Evolutionary conservation across 2,329 filamentous ascomycete species (phyloP), one percentile per base, ranked within the genome.

Genomic region (Diplodia scrobiculata): DNA sequence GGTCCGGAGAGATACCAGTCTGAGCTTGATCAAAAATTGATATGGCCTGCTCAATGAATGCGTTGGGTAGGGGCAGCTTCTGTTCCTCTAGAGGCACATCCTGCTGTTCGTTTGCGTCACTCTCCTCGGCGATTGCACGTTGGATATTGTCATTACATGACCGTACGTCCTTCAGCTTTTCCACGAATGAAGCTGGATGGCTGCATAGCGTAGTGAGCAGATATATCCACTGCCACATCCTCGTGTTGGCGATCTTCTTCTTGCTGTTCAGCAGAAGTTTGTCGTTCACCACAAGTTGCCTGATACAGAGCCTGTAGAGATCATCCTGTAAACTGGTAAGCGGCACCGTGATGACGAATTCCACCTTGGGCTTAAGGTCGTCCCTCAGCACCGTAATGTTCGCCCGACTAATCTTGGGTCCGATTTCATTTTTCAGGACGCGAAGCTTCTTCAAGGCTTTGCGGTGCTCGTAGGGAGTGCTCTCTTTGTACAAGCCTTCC

Each of bases 301-400:
- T 68, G 4, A 86, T 78, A 70, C 83, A 87, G 14, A 79, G 73
- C 54, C 79, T 73, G 75, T 97, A 97, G 0, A 88, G 82, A 1
- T 79, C 71, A 51, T 76, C 78, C 75, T 97, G 93, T 1, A 90
- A 55, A 0, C 79, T 71, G 0, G 90, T 91, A 11, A 95, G 79
- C 6, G 89, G 86, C 5, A 97, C 81, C 2, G 84, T 90, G 63
- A 97, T 84, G 34, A 96, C 85, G 72, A 94, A 97, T 73, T 97
- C 93, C 7, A 84, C 85, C 75, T 97, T 97, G 0, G 81, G 79
- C 2, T 90, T 91, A 51, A 97, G 80, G 47, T 88, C 86, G 13
- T 87, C 80, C 68, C 84, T 84, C 51, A 96, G 80, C 5, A 84
- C 86, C 1, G 84, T 83, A 68, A 92, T 89, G 60, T 90, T 91